These are phyloP conservation scores for Ascochyta lentis DNA, from an alignment of 2,329 filamentous ascomycete species.

Conservation along the genomic window DNA sequence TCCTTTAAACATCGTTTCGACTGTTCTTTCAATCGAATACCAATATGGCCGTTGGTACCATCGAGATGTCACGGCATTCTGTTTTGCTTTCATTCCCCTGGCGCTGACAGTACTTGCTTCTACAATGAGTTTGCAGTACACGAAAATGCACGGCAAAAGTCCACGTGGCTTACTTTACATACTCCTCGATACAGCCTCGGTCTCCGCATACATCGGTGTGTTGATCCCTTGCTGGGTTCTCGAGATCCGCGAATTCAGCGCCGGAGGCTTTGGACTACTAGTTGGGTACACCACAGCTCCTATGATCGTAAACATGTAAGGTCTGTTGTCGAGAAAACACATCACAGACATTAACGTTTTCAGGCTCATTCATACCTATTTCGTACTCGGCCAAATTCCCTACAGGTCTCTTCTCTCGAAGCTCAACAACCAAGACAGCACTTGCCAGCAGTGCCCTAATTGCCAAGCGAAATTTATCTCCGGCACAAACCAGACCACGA, in stretches of 20 bases:
- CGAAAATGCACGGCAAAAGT: slow-evolving; percentile 11
- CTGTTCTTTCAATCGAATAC: not conserved
- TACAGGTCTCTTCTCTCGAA: slow-evolving; percentile 2
- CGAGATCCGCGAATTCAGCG: slow-evolving; percentile 1
- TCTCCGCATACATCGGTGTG: slow-evolving; percentile 1
- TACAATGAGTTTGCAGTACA: slow-evolving; percentile 8
- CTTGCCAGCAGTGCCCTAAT: slow-evolving; percentile 14
- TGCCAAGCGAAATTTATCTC: slow-evolving; percentile 9
- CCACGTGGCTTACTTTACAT: not conserved
- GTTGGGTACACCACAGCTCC: slow-evolving; percentile 8
- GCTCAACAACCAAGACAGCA: not conserved
- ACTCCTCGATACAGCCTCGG: slow-evolving; percentile 3
- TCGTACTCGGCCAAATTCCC: not conserved
- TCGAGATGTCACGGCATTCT: slow-evolving; percentile 4
- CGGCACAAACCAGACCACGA: not conserved
- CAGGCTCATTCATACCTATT: slow-evolving; percentile 14
- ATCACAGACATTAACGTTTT: not conserved
- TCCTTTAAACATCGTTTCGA: slow-evolving; percentile 10
- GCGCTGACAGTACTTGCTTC: slow-evolving; percentile 4
- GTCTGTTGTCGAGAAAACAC: not conserved
- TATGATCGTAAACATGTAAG: slow-evolving; percentile 17
- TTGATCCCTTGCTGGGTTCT: slow-evolving; percentile 9
- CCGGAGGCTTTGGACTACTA: slow-evolving; percentile 10
- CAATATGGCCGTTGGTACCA: not conserved
- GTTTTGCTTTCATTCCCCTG: slow-evolving; percentile 14